Evolutionary conservation across 2,329 filamentous ascomycete genomes (phyloP).

Genomic region (Phoma sp.): DNA sequence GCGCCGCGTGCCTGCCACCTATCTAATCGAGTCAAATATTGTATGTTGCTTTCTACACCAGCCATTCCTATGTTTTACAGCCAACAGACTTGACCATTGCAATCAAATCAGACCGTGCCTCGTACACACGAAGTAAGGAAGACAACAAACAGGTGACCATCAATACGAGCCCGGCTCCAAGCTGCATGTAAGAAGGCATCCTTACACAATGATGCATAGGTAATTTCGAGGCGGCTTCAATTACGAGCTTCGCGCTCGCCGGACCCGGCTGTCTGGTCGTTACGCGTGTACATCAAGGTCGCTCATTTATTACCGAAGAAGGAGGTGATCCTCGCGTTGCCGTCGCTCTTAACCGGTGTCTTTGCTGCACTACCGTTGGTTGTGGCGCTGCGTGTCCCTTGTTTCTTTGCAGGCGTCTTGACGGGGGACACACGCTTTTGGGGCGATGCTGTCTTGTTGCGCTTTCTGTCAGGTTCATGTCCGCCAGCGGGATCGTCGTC

Average conservation of each 20-base stretch:
- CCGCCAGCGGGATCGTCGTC: constrained; percentile 39
- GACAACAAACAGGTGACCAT: neutral
- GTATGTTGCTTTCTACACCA: neutral
- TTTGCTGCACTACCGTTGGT: constrained; percentile 59
- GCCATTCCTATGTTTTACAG: constrained; percentile 1
- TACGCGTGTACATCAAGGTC: constrained; percentile 1
- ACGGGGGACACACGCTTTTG: constrained; percentile 29
- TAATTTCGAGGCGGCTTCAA: neutral
- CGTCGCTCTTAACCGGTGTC: constrained; percentile 51
- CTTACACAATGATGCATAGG: neutral
- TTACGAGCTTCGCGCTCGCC: constrained; percentile 1
- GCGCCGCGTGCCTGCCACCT: no score
- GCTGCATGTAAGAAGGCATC: neutral
- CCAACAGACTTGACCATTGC: neutral
- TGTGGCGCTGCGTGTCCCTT: constrained; percentile 59
- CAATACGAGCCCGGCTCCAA: neutral
- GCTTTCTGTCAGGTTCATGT: constrained; percentile 49
- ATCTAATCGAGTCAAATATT: neutral
- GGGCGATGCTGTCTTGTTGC: constrained; percentile 32
- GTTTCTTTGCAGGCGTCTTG: constrained; percentile 49
- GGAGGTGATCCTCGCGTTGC: constrained; percentile 63
- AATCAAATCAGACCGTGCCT: no score
- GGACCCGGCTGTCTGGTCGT: constrained; percentile 17
- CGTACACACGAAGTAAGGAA: no score
- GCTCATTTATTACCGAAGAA: constrained; percentile 60